A percentile compares a stretch with the other conserved stretches of the same genome.
phyloP scores from a whole-genome alignment of 2,329 filamentous ascomycete genomes.

The Epichloe coenophiala region DNA sequence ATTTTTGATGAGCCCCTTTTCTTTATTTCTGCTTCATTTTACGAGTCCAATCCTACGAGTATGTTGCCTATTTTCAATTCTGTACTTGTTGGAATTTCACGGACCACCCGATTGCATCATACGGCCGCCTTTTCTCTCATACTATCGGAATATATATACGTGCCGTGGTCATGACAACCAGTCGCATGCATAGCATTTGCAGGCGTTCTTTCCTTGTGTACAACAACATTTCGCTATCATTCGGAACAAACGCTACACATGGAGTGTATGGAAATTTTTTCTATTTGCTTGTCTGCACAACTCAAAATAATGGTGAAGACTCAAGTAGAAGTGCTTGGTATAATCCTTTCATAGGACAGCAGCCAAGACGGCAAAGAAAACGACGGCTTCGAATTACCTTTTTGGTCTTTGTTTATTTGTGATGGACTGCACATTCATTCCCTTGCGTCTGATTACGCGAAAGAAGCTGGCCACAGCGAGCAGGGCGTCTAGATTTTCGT shows the following conservation, averaged over 20 bases:
- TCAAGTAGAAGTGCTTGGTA: too few species aligned
- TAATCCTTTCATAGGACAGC: too few species aligned
- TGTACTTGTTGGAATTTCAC: not conserved
- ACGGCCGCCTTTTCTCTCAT: not conserved
- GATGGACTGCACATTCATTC: not conserved
- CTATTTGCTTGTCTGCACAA: not conserved
- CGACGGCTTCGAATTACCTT: not conserved
- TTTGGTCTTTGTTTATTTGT: not conserved
- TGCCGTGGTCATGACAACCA: not conserved
- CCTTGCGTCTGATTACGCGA: not conserved
- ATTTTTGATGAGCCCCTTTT: not conserved
- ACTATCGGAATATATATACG: not conserved
- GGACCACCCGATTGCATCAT: not conserved
- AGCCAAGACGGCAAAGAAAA: too few species aligned
- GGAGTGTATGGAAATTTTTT: not conserved
- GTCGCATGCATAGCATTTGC: conserved; percentile 4
- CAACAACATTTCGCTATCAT: not conserved
- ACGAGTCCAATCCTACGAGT: not conserved
- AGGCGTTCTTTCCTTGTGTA: conserved; percentile 2
- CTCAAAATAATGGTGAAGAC: not conserved
- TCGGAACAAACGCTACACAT: not conserved
- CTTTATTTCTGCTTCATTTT: not conserved
- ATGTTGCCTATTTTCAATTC: not conserved
- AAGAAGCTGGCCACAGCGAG: conserved; percentile 10
- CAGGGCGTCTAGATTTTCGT: conserved; percentile 4